Evolutionary conservation across 2,329 filamentous ascomycete genomes (phyloP), one percentile per base, ranked within the genome.

Genomic region (Alternaria atra): DNA sequence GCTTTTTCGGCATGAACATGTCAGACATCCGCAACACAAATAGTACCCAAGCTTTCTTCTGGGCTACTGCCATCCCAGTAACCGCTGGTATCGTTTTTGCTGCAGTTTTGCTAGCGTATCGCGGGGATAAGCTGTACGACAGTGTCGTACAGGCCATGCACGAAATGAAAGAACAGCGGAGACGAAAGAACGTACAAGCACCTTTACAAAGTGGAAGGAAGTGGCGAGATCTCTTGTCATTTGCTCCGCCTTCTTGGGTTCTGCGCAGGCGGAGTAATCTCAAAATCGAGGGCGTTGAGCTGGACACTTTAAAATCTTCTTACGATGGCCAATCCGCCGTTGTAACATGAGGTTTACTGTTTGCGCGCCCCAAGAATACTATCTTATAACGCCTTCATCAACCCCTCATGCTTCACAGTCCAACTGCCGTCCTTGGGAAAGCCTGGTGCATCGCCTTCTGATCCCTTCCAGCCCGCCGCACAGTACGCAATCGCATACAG

Each of bases 401-500:
- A 52, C 4, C 67, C 70, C 47, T 73, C 71, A 52, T 70, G 61
- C 55, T 67, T 65, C 6, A 73, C 67, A 30, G 48, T 50, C 70
- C 65, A 71, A 46, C 59, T 63, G 12, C 65, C 68, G 55, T 69
- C 68, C 23, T 64, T 62, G 8, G 67, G 66, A 58, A 69, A 72
- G 5, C 71, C 70, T 1, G 71, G 71, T 12, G 63, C 54, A 39
- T 71, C 55, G 34, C 74, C 82, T 27, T 79, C 73, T 37, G 70
- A 74, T 2, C 79, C 83, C 60, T 86, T 82, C 84, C 85, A 87
- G 6, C 71, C 85, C 0, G 82, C 84, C 4, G 83, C 83, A 79
- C 87, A 82, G 80, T 86, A 85, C 6, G 82, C 85, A 61, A 84
- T 47, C 0, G 83, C 83, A 42, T 84, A 69, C 65, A 87, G 62